These are phyloP conservation scores for Ophiostoma tasmaniense DNA, from an alignment of 2,329 filamentous ascomycete species.

Conservation along the genomic window DNA sequence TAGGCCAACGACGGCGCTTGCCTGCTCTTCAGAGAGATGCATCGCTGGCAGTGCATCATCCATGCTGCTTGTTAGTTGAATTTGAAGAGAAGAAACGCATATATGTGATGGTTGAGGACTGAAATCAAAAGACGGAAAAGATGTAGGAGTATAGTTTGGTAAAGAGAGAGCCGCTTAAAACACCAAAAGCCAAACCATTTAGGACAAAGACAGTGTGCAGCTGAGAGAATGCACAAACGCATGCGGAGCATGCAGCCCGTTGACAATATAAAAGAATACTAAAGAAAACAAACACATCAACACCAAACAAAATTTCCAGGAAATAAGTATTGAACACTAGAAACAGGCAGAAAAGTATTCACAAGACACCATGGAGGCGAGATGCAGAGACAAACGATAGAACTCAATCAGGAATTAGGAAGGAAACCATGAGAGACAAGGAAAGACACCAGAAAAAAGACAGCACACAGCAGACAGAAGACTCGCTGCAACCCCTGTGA, in stretches of 20 bases:
- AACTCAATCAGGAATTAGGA: neutral
- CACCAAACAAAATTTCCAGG: neutral
- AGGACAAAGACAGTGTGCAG: neutral
- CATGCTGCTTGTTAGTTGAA: slow-evolving; percentile 3
- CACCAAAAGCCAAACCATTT: neutral
- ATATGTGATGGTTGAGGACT: no score
- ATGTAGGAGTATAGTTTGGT: neutral
- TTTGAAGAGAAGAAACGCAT: neutral
- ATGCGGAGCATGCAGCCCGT: neutral
- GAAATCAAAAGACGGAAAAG: neutral
- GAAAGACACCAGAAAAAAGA: neutral
- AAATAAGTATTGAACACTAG: neutral
- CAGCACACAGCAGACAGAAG: neutral
- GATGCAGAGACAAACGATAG: neutral
- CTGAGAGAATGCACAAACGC: neutral
- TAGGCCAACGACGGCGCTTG: slow-evolving; percentile 36
- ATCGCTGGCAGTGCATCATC: slow-evolving; percentile 16
- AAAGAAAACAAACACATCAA: neutral
- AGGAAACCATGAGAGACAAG: neutral
- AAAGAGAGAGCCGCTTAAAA: no score
- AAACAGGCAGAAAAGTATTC: neutral
- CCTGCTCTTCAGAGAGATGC: slow-evolving; percentile 30
- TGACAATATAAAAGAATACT: neutral
- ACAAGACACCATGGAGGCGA: neutral
- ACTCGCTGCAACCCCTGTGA: neutral